A percentile compares a stretch with the other conserved stretches of the same genome.
phyloP scores from a whole-genome alignment of 129 eudicot species.

The Scalesia atractyloides region DNA sequence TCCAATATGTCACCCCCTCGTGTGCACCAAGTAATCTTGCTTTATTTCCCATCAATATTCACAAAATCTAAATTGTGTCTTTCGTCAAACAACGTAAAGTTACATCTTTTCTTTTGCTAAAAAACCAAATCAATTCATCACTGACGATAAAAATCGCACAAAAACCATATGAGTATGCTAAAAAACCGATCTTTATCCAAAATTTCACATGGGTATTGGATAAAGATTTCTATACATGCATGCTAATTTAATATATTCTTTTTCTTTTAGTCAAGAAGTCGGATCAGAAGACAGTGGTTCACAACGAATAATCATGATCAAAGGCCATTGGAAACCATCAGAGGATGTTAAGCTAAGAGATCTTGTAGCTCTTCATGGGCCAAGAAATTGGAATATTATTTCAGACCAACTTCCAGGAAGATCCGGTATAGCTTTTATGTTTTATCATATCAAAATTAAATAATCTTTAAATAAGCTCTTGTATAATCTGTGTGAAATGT shows the following conservation, averaged over 20 bases:
- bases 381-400: constrained; percentile 58
- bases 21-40: constrained; percentile 26
- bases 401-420: constrained; percentile 55
- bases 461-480: neutral
- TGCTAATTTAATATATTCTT: neutral
- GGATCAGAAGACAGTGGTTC: constrained; percentile 10
- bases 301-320: neutral
- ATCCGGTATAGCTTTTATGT: constrained; percentile 36
- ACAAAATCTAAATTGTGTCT: constrained; percentile 22
- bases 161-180: constrained; percentile 14
- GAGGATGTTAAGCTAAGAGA: constrained; percentile 55
- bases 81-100: constrained; percentile 9
- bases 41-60: constrained; percentile 14
- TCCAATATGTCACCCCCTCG: constrained; percentile 12
- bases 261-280: neutral
- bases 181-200: constrained; percentile 1
- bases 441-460: too few species aligned
- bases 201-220: neutral
- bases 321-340: constrained; percentile 61
- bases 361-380: constrained; percentile 53
- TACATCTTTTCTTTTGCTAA: neutral
- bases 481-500: neutral
- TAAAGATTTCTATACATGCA: too few species aligned
- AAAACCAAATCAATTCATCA: neutral
- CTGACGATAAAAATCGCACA: neutral